Base-by-base conservation (phyloP, 169 alveolate species). In the Cryptosporidium sp. region DNA sequence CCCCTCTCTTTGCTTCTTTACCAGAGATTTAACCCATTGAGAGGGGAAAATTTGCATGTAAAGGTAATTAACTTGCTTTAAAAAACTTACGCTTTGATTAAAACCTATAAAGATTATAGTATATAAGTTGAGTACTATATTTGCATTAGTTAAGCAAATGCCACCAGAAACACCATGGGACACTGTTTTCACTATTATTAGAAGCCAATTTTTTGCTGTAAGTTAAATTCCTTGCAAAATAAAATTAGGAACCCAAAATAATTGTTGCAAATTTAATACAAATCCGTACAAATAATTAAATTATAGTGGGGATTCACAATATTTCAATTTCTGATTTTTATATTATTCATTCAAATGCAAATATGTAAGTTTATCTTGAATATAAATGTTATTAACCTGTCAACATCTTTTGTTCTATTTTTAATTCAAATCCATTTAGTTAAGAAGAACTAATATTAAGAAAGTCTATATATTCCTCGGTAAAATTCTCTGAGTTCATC, bases 141-240 rank as follows among this genome's bases (percentile, higher is more conserved):
- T 43, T n/a, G 89, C 70, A 12, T 80, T 58, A 37, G 68, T 62
- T 21, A 59, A 80, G 21, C 80, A 80, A 41, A 59, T 31, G 35
- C 89, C 89, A 41, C 80, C 74, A 23, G 67, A 58, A 2, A 80
- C 65, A 18, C 26, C 59, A 29, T 80, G 89, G 89, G 68, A 80
- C 10, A 59, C 65, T 39, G 12, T 59, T 10, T 69, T 70, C 14
- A 10, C 23, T 3, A 65, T 80, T 8, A 48, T 80, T 10, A 80
- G 89, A 80, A 80, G 43, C 23, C 68, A 80, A 26, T 43, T 80
- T 3, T 80, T 80, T 80, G 61, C 37, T 5, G 89, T 80, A 80
- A n/a, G 89, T 80, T 80, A 16, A 59, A 29, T 14, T 33, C 2
- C 14, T 1, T 12, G 2, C 14, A n/a, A n/a, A 5, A 4, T 35